Evolutionary conservation across 805 yeast species (phyloP).

Genomic region (Schwanniomyces occidentalis): DNA sequence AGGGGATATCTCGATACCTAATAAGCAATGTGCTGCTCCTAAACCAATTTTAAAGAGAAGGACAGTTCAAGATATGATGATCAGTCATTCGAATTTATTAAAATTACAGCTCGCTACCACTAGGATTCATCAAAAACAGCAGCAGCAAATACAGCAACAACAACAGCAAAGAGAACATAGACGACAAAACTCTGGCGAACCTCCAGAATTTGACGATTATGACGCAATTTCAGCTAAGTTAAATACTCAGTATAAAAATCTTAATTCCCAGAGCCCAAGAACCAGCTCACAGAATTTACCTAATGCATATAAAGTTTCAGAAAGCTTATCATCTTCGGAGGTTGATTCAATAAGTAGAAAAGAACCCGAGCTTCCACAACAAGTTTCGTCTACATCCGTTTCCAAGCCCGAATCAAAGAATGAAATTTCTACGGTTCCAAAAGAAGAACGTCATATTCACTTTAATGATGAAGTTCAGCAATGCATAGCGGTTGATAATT

Average conservation of each 20-base stretch:
- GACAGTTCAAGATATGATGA: constrained; percentile 78
- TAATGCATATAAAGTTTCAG: neutral
- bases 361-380: neutral
- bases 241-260: constrained; percentile 36
- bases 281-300: constrained; percentile 1
- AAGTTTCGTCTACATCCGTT: neutral
- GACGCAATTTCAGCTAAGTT: constrained; percentile 45
- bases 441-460: constrained; percentile 72
- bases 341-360: neutral
- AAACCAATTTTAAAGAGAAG: constrained; percentile 90
- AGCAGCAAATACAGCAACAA: constrained; percentile 23
- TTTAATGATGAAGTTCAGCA: constrained; percentile 94
- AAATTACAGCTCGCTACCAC: constrained; percentile 43
- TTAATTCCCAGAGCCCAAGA: constrained; percentile 2
- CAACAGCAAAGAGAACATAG: constrained; percentile 11
- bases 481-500: constrained; percentile 70
- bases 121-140: constrained; percentile 30
- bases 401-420: neutral
- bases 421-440: constrained; percentile 9
- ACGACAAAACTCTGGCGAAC: constrained; percentile 20
- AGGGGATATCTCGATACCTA: constrained; percentile 45
- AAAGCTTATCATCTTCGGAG: neutral
- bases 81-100: constrained; percentile 54
- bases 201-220: constrained; percentile 44
- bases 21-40: constrained; percentile 33